Evolutionary conservation across 306 rosid genomes (phyloP).

Genomic region (Vigna reflexopilosa): DNA sequence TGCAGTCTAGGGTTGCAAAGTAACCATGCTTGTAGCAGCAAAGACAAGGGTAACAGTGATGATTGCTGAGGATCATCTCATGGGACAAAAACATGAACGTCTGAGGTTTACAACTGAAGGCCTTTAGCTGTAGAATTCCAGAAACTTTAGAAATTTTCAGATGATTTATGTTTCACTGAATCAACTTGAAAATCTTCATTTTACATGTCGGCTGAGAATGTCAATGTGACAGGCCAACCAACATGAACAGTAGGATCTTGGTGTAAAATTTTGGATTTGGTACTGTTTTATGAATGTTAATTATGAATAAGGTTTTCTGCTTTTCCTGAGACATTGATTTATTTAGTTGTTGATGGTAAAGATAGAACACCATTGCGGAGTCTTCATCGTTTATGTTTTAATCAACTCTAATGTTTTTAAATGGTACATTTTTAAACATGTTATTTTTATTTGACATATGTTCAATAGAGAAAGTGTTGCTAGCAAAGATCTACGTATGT

Average conservation of each 20-base stretch:
- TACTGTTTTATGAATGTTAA: not conserved
- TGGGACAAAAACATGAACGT: slow-evolving; percentile 31
- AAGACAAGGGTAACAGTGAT: not conserved
- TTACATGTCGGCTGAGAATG: not conserved
- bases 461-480: not conserved
- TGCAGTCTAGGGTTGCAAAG: slow-evolving; percentile 2
- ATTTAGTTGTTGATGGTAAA: not conserved
- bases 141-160: not conserved
- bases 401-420: not conserved
- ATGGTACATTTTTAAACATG: not conserved
- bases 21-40: not conserved
- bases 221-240: not conserved
- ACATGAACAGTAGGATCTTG: not conserved
- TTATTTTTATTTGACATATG: not conserved
- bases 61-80: slow-evolving; percentile 36
- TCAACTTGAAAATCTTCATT: not conserved
- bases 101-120: not conserved
- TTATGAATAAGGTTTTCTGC: not conserved
- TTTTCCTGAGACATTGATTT: not conserved
- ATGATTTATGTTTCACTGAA: not conserved
- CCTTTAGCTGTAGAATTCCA: not conserved
- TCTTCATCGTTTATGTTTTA: not conserved
- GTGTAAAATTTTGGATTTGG: not conserved
- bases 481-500: not conserved
- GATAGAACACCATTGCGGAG: not conserved